Evolutionary conservation across 2,329 filamentous ascomycete species (phyloP).

Genomic region (Fusarium brachygibbosum): DNA sequence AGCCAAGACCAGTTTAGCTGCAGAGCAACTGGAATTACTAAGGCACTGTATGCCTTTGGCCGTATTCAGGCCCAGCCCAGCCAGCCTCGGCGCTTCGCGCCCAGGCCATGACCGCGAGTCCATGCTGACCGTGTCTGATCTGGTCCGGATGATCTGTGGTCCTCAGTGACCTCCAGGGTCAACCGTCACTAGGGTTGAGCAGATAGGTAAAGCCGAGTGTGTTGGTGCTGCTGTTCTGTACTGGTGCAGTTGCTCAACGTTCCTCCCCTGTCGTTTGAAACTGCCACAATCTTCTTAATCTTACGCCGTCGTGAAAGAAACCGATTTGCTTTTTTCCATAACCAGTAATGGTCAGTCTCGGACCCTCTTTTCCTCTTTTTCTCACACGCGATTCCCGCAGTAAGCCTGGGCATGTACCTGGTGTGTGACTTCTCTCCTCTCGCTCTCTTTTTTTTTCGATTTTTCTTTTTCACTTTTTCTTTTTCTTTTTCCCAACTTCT

Average conservation of each 20-base stretch:
- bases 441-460: background rate
- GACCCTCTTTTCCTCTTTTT: constrained; percentile 20
- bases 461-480: background rate
- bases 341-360: constrained; percentile 5
- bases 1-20: constrained; percentile 1
- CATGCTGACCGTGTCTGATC: constrained; percentile 11
- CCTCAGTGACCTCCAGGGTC: constrained; percentile 27
- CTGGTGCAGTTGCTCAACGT: constrained; percentile 9
- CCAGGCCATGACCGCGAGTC: constrained; percentile 28
- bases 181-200: constrained; percentile 6
- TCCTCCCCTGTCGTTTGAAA: constrained; percentile 22
- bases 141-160: constrained; percentile 14
- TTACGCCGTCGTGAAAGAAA: constrained; percentile 15
- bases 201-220: constrained; percentile 6
- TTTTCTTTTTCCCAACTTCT: background rate
- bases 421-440: background rate
- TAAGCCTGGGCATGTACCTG: background rate
- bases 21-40: background rate
- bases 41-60: background rate
- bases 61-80: background rate
- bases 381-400: constrained; percentile 7
- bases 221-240: constrained; percentile 22
- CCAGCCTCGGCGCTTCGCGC: constrained; percentile 30
- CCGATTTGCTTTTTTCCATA: constrained; percentile 22
- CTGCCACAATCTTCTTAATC: constrained; percentile 20